Evolutionary conservation across 352 stramenopile genomes (phyloP).

Genomic region (Globisporangium abappressorium): DNA sequence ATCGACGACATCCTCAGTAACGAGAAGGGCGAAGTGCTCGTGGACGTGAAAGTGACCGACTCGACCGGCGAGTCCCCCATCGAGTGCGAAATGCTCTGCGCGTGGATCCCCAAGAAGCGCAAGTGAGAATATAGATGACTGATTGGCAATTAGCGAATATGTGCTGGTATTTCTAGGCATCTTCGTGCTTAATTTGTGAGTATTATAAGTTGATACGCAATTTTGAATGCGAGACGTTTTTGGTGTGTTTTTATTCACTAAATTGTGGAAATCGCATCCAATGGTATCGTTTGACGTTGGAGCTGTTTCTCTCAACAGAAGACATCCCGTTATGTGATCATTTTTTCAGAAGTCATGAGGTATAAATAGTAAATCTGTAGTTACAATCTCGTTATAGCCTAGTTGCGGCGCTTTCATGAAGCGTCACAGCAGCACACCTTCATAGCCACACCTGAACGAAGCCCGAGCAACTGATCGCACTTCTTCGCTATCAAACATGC

Average conservation of each 20-base stretch:
- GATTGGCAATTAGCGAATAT: not conserved
- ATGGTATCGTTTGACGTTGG: too few relatives aligned
- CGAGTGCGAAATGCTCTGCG: constrained; percentile 83
- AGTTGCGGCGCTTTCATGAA: not conserved
- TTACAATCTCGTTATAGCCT: not conserved
- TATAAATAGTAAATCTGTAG: too few relatives aligned
- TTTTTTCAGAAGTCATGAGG: too few relatives aligned
- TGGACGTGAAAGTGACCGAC: constrained; percentile 77
- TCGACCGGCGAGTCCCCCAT: constrained; percentile 68
- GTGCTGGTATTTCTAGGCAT: too few relatives aligned
- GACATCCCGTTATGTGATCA: too few relatives aligned
- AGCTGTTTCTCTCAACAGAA: too few relatives aligned
- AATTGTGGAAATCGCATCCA: too few relatives aligned
- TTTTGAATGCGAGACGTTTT: too few relatives aligned
- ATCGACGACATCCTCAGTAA: constrained; percentile 54
- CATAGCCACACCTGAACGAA: not conserved
- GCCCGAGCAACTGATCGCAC: not conserved
- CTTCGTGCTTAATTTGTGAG: too few relatives aligned
- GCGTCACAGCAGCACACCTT: not conserved
- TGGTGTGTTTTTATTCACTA: too few relatives aligned
- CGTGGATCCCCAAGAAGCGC: constrained; percentile 71
- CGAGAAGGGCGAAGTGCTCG: constrained; percentile 71
- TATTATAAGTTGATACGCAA: too few relatives aligned
- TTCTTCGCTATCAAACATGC: constrained; percentile 26
- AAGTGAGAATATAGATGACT: constrained; percentile 9